These are phyloP conservation scores for Passalora sequoiae DNA, from an alignment of 2,329 filamentous ascomycete genomes.

Conservation along the genomic window DNA sequence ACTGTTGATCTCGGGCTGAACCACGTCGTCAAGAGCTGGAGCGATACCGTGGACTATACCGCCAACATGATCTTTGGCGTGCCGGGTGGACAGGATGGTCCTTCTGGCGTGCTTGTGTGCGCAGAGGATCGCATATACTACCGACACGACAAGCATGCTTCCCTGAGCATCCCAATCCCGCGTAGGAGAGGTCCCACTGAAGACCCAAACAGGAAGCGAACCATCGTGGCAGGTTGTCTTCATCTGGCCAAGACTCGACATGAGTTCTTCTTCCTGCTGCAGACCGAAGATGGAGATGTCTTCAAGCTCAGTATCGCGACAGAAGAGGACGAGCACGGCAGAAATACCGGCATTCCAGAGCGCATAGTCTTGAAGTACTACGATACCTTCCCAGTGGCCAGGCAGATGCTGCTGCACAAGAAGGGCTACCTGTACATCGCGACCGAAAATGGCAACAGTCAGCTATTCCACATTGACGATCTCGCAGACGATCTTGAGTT, in stretches of 20 bases:
- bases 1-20: slow-evolving; percentile 95
- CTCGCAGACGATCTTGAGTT: slow-evolving; percentile 89
- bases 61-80: slow-evolving; percentile 91
- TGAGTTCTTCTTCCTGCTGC: slow-evolving; percentile 93
- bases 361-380: slow-evolving; percentile 94
- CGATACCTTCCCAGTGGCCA: slow-evolving; percentile 85
- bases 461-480: slow-evolving; percentile 96
- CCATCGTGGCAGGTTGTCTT: slow-evolving; percentile 87
- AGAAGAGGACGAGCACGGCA: slow-evolving; percentile 71
- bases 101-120: slow-evolving; percentile 91
- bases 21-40: slow-evolving; percentile 95
- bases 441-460: slow-evolving; percentile 86
- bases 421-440: slow-evolving; percentile 92
- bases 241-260: slow-evolving; percentile 77
- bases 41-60: slow-evolving; percentile 83
- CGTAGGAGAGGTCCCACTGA: slow-evolving; percentile 81
- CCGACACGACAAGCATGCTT: slow-evolving; percentile 89
- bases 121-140: slow-evolving; percentile 94
- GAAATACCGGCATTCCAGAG: slow-evolving; percentile 73
- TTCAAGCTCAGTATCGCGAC: slow-evolving; percentile 96
- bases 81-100: slow-evolving; percentile 86
- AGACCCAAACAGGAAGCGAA: slow-evolving; percentile 83
- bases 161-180: slow-evolving; percentile 84
- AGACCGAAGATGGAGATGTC: slow-evolving; percentile 95
- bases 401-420: slow-evolving; percentile 85